Base-by-base conservation (phyloP, 2,329 filamentous ascomycete genomes). In the Fusarium sp. region DNA sequence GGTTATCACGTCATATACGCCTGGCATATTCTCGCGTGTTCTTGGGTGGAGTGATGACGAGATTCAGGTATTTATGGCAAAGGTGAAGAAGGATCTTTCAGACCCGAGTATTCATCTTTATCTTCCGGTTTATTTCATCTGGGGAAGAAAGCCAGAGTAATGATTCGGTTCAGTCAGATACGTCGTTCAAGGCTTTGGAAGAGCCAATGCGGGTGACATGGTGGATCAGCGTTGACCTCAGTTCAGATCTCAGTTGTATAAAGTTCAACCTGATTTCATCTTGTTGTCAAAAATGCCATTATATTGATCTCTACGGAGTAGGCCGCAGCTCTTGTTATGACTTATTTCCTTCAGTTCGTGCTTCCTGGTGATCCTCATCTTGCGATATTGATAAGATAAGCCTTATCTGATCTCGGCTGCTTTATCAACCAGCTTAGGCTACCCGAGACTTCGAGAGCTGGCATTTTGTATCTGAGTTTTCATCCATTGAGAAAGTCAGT, bases 51-150 rank as follows among this genome's bases (percentile, higher is more conserved):
- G 66, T 3, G 65, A 73, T 12, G 42, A 58, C 6, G 73, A 74
- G 35, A 72, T 76, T 29, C 69, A 72, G 39, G 70, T 73, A 0
- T 70, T 76, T 4, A 70, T 73, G 69, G 72, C 65, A 15, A 73
- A 70, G 49, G 65, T 70, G 12, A 74, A 76, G 60, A 69, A 55
- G 21, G 71, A 77, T 21, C 52, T 77, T 11, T 52, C 56, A 11
- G 57, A 74, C 18, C 69, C 74, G 5, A 21, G 44, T 11, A 63
- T 71, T 15, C 75, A 77, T 14, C 63, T 76, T 2, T 76, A 77
- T 48, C 63, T 73, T 7, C 73, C 75, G 0, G 64, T 73, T 1
- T 65, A 73, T 18, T 75, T 77, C 31, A 64, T 76, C 19, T 77
- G 74, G 73, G 75, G 75, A 4, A 72, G 38, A 15, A 73, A 72